Percentiles rank a stretch among this genome's conserved stretches.
Evolutionary conservation across 805 yeast species (phyloP).

Genomic region (Blastobotrys parvus): DNA sequence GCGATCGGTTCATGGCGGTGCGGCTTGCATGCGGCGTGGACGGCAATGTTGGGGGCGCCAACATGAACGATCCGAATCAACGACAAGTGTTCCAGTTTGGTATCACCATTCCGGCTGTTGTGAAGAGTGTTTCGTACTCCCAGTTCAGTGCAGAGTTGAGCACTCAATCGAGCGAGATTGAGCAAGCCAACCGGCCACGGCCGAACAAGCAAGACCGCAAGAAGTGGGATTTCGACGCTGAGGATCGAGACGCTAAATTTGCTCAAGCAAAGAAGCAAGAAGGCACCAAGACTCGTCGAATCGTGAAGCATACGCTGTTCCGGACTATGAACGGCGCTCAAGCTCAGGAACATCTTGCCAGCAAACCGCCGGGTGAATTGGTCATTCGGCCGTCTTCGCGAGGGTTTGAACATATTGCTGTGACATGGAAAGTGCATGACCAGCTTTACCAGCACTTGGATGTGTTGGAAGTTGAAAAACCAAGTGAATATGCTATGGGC

Average conservation of each 20-base stretch:
- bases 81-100: constrained; percentile 34
- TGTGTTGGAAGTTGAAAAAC: constrained; percentile 65
- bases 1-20: constrained; percentile 35
- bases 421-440: constrained; percentile 94
- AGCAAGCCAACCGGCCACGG: constrained; percentile 40
- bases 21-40: constrained; percentile 55
- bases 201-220: constrained; percentile 40
- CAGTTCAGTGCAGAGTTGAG: constrained; percentile 67
- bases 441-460: constrained; percentile 87
- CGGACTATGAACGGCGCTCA: constrained; percentile 73
- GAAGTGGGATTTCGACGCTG: constrained; percentile 68
- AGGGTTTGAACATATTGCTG: constrained; percentile 80
- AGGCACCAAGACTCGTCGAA: constrained; percentile 60
- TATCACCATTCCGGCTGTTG: constrained; percentile 81
- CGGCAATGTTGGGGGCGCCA: constrained; percentile 35
- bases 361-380: constrained; percentile 81
- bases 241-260: constrained; percentile 50
- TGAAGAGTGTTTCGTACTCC: constrained; percentile 63
- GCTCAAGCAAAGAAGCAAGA: constrained; percentile 51
- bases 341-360: constrained; percentile 90
- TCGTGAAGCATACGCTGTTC: constrained; percentile 87
- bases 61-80: constrained; percentile 29
- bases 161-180: constrained; percentile 56
- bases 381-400: constrained; percentile 91
- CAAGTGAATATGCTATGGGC: constrained; percentile 54